phyloP scores from a whole-genome alignment of 2,329 filamentous ascomycete species.

The Fusarium irregulare region DNA sequence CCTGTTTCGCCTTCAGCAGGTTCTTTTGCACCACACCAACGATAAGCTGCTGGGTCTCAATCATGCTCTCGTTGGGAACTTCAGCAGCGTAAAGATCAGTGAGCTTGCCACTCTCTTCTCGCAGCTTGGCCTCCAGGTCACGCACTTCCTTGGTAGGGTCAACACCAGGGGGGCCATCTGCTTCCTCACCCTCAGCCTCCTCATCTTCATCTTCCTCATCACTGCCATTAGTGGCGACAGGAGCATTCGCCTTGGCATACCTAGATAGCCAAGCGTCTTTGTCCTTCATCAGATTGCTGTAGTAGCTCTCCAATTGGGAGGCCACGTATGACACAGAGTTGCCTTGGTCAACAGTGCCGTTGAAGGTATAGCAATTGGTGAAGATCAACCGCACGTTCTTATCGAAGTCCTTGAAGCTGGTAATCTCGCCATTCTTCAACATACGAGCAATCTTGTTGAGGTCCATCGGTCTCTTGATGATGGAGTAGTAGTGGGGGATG shows the following conservation, averaged over 20 bases:
- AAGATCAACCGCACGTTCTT: slow-evolving; percentile 85
- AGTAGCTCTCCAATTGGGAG: slow-evolving; percentile 77
- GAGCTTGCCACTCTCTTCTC: slow-evolving; percentile 69
- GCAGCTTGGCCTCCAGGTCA: slow-evolving; percentile 62
- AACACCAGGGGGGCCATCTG: slow-evolving; percentile 56
- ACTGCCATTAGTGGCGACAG: slow-evolving; percentile 73
- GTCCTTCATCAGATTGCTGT: slow-evolving; percentile 78
- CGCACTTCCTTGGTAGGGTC: slow-evolving; percentile 59
- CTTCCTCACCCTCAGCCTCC: slow-evolving; percentile 66
- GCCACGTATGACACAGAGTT: slow-evolving; percentile 80
- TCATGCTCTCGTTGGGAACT: slow-evolving; percentile 62
- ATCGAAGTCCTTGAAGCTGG: slow-evolving; percentile 86
- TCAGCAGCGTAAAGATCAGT: slow-evolving; percentile 64
- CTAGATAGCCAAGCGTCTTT: slow-evolving; percentile 85
- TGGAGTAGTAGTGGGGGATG: slow-evolving; percentile 90
- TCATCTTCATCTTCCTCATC: slow-evolving; percentile 74
- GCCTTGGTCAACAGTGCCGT: slow-evolving; percentile 65
- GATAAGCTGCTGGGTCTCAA: slow-evolving; percentile 69
- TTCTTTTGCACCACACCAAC: slow-evolving; percentile 75
- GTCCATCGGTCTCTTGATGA: slow-evolving; percentile 99
- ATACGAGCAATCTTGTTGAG: slow-evolving; percentile 83
- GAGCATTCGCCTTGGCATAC: slow-evolving; percentile 69
- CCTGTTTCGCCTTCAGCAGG: slow-evolving; percentile 77
- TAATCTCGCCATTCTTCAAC: slow-evolving; percentile 81
- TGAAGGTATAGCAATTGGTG: slow-evolving; percentile 92